Conservation (phyloP, 2,329 filamentous ascomycete species). For the Whalleya microplaca region DNA sequence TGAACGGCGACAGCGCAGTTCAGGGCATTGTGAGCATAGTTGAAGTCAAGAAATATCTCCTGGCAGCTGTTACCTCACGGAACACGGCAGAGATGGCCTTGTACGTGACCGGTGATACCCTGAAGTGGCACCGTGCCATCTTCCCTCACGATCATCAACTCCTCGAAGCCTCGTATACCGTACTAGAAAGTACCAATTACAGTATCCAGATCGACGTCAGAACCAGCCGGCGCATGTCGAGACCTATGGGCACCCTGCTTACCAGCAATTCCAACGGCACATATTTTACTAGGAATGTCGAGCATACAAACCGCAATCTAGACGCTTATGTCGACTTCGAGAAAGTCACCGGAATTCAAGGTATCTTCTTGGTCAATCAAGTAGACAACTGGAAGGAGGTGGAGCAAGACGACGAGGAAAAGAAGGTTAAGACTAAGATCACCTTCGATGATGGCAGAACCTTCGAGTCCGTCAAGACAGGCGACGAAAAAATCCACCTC, state of each 20-base stretch:
- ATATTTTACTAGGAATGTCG: conserved; percentile 89
- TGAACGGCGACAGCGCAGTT: conserved; percentile 75
- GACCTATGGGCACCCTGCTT: conserved; percentile 84
- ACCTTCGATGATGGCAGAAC: conserved; percentile 95
- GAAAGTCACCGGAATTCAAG: conserved; percentile 88
- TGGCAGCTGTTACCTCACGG: conserved; percentile 79
- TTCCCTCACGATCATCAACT: conserved; percentile 82
- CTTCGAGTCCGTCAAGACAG: conserved; percentile 73
- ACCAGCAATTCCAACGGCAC: conserved; percentile 98
- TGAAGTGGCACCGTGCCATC: conserved; percentile 87
- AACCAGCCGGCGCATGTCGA: conserved; percentile 63
- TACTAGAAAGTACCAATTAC: conserved; percentile 95
- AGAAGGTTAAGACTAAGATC: conserved; percentile 79
- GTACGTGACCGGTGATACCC: conserved; percentile 83
- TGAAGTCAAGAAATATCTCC: conserved; percentile 81
- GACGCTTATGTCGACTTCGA: conserved; percentile 89
- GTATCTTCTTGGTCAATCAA: conserved; percentile 86
- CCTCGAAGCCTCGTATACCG: conserved; percentile 86
- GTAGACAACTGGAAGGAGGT: conserved; percentile 86
- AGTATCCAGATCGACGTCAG: conserved; percentile 96
- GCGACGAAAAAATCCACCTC: conserved; percentile 74
- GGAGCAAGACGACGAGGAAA: conserved; percentile 56
- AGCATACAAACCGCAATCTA: conserved; percentile 85
- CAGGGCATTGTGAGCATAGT: conserved; percentile 82
- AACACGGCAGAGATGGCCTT: conserved; percentile 89